Percentiles rank a stretch among this genome's conserved stretches.
phyloP scores from a whole-genome alignment of 345 rosid species.

The Linum lewisii region DNA sequence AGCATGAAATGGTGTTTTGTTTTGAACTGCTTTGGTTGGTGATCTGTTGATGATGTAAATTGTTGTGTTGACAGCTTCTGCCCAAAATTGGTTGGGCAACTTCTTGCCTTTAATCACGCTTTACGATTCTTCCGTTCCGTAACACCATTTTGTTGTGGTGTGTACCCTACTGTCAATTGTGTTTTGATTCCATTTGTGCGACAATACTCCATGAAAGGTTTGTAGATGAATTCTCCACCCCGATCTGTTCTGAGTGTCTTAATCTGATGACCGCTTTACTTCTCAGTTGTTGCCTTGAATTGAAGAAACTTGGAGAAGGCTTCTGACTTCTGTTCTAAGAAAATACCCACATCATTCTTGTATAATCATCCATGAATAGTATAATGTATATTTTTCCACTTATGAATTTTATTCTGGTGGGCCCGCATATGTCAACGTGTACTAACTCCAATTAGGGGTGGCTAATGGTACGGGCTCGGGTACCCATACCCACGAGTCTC shows the following conservation, averaged over 20 bases:
- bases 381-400: neutral
- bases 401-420: neutral
- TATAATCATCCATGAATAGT: neutral
- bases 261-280: neutral
- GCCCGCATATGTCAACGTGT: slow-evolving; percentile 8
- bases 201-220: neutral
- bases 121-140: neutral
- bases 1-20: too few relatives aligned
- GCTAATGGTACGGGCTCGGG: too few relatives aligned
- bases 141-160: slow-evolving; percentile 8
- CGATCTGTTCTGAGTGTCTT: neutral
- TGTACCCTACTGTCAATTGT: neutral
- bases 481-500: too few relatives aligned
- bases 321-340: neutral
- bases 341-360: too few relatives aligned
- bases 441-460: neutral
- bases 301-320: neutral
- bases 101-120: slow-evolving; percentile 6
- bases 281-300: slow-evolving; percentile 1
- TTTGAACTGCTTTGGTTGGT: neutral
- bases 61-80: neutral
- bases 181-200: neutral
- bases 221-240: slow-evolving; percentile 1
- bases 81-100: neutral
- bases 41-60: neutral